Evolutionary conservation across 202 grass and related monocot genomes (phyloP).

Genomic region (Dendrocalamus latiflorus): DNA sequence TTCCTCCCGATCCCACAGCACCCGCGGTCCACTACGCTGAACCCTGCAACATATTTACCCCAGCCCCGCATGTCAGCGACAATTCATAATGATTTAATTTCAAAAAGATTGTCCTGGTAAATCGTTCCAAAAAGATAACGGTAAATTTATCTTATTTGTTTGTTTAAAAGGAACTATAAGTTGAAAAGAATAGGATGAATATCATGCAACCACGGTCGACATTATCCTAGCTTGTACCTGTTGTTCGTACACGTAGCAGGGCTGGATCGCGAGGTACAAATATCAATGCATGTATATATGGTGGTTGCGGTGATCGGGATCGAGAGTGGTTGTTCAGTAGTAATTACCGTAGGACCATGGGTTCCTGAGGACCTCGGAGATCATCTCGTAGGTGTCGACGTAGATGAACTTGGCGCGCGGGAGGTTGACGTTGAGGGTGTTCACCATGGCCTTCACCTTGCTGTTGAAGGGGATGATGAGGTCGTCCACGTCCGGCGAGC

Average conservation of each 20-base stretch:
- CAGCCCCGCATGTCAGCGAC: background rate
- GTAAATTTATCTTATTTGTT: too few relatives aligned
- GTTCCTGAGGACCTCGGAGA: conserved; percentile 57
- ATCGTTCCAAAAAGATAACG: too few relatives aligned
- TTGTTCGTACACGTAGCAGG: too few relatives aligned
- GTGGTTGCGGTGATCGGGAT: background rate
- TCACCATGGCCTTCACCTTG: conserved; percentile 77
- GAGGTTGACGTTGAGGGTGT: conserved; percentile 57
- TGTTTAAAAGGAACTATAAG: too few relatives aligned
- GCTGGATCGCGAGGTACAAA: background rate
- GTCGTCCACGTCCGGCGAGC: conserved; percentile 77
- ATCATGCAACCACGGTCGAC: too few relatives aligned
- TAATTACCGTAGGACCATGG: conserved; percentile 50
- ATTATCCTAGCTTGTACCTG: too few relatives aligned
- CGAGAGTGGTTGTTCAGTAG: background rate
- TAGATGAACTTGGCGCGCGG: conserved; percentile 71
- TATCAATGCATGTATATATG: background rate
- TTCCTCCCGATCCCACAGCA: conserved; percentile 90
- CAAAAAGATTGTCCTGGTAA: too few relatives aligned
- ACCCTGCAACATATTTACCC: conserved; percentile 24
- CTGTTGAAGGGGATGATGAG: conserved; percentile 80
- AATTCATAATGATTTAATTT: background rate
- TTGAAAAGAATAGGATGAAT: too few relatives aligned
- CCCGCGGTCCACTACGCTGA: conserved; percentile 67
- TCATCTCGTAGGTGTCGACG: conserved; percentile 79